These are phyloP conservation scores for Kluyveromyces sp. DNA, from an alignment of 1,139 yeast species.

Conservation along the genomic window DNA sequence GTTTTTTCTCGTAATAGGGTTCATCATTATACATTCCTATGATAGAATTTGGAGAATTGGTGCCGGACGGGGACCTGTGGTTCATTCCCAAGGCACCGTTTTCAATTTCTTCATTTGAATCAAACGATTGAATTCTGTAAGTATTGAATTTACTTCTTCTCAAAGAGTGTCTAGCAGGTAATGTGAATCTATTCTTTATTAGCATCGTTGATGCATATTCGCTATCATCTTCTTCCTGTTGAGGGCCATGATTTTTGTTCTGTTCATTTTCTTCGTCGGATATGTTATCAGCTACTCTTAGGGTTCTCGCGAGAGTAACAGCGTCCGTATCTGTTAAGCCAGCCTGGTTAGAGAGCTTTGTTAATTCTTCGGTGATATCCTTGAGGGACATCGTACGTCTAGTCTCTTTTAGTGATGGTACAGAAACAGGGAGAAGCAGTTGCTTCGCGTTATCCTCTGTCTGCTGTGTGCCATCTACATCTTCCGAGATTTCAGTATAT, in stretches of 20 bases:
- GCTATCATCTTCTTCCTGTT: no score
- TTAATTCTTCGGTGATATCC: conserved; percentile 60
- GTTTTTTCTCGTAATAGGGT: neutral
- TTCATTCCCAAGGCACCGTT: neutral
- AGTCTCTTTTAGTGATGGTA: neutral
- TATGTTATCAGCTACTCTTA: conserved; percentile 27
- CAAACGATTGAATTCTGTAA: conserved; percentile 17
- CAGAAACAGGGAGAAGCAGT: conserved; percentile 1
- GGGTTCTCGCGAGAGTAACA: conserved; percentile 62
- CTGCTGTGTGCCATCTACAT: conserved; percentile 15
- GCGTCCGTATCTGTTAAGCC: conserved; percentile 72
- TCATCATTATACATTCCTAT: conserved; percentile 20
- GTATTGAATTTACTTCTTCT: conserved; percentile 29
- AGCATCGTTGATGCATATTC: conserved; percentile 23
- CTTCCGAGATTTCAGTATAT: conserved; percentile 15
- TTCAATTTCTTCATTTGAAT: neutral
- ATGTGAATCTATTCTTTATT: conserved; percentile 21
- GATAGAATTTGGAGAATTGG: conserved; percentile 17
- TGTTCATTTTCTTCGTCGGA: conserved; percentile 5
- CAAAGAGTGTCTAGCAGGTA: conserved; percentile 27
- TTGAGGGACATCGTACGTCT: conserved; percentile 38
- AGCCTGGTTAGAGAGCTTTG: conserved; percentile 57
- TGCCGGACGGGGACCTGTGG: neutral
- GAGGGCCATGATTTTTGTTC: no score
- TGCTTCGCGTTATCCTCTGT: neutral